These are phyloP conservation scores for Lodderomyces elongisporus DNA, from an alignment of 1,139 yeast genomes.

Conservation along the genomic window DNA sequence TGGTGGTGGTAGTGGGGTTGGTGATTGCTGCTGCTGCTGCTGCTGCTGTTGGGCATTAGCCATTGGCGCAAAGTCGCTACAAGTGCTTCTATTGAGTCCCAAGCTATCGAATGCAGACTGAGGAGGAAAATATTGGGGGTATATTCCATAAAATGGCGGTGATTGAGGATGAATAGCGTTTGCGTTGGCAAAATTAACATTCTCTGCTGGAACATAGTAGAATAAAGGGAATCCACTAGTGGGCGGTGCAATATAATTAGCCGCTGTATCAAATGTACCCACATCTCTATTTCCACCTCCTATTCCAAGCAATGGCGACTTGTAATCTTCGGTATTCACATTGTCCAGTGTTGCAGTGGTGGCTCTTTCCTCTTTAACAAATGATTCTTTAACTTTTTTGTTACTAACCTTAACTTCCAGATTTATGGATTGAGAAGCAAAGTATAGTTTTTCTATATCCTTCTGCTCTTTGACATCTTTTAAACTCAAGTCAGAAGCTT, in stretches of 20 bases:
- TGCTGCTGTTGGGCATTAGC: no score
- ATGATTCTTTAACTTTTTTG: no score
- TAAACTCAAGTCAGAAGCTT: conserved; percentile 8
- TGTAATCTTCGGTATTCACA: no score
- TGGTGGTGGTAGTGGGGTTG: conserved; percentile 2
- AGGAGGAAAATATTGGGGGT: conserved; percentile 14
- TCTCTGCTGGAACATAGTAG: conserved; percentile 20
- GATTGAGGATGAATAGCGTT: conserved; percentile 4
- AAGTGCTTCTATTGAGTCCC: no score
- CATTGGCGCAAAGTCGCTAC: not conserved
- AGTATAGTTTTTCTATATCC: not conserved
- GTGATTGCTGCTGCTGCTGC: no score
- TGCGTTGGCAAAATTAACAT: conserved; percentile 7
- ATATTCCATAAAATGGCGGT: conserved; percentile 17
- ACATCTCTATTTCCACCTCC: not conserved
- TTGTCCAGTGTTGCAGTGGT: not conserved
- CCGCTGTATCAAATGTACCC: not conserved
- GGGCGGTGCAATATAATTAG: conserved; percentile 5
- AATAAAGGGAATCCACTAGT: conserved; percentile 16
- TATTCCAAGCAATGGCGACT: conserved; percentile 1
- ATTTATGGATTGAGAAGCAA: not conserved
- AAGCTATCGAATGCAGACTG: conserved; percentile 3
- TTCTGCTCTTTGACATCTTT: conserved; percentile 2
- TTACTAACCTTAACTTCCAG: not conserved
- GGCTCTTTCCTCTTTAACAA: not conserved